Percentiles rank a stretch among this genome's conserved stretches.
phyloP scores from a whole-genome alignment of 805 yeast genomes.

The Saccharomycopsis sp. region DNA sequence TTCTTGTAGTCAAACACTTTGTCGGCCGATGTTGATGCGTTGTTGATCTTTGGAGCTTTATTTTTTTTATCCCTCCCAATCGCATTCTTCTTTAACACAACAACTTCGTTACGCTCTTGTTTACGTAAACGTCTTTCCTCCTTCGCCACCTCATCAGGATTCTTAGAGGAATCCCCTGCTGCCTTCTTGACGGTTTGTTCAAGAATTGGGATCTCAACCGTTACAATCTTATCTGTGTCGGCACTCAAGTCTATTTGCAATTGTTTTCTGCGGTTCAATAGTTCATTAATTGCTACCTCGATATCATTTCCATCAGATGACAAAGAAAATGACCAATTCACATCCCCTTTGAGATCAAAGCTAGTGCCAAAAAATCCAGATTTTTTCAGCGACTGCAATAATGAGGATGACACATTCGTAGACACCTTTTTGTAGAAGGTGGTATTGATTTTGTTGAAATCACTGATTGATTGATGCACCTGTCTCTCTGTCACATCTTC shows the following conservation, averaged over 20 bases:
- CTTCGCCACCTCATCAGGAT: background rate
- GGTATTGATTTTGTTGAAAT: constrained; percentile 8
- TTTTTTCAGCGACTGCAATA: background rate
- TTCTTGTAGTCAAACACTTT: constrained; percentile 38
- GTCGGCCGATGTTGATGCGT: constrained; percentile 1
- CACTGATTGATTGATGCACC: constrained; percentile 9
- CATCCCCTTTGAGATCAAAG: background rate
- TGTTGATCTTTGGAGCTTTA: constrained; percentile 6
- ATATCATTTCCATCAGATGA: background rate
- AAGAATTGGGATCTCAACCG: constrained; percentile 7
- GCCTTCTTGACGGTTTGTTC: constrained; percentile 5
- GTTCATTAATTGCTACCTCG: background rate
- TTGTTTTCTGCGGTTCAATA: background rate
- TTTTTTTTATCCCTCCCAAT: constrained; percentile 6
- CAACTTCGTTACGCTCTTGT: constrained; percentile 15
- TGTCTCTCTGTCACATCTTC: constrained; percentile 10
- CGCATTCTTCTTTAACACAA: constrained; percentile 15
- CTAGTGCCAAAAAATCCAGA: constrained; percentile 2
- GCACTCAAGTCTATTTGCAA: background rate
- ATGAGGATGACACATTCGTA: background rate
- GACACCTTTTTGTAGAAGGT: background rate
- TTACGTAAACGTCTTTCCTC: background rate
- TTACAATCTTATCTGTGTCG: constrained; percentile 4
- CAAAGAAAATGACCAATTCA: background rate
- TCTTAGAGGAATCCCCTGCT: background rate